Evolutionary conservation across 768 basidiomycete genomes (phyloP).

Genomic region (Trametes maxima): DNA sequence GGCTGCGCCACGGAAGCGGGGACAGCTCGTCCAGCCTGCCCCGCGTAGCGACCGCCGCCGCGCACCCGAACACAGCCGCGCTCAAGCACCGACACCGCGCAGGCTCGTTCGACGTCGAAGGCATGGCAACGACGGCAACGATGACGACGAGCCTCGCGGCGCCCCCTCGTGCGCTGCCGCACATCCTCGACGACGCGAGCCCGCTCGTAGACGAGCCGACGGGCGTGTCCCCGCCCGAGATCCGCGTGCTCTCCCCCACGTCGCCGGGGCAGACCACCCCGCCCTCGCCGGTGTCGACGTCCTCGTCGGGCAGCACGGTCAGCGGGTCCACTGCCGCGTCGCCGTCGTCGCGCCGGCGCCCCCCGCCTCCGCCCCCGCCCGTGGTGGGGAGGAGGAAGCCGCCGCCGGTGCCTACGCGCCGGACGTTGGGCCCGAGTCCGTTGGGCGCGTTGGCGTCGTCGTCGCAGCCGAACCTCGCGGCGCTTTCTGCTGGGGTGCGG

Average conservation of each 20-base stretch:
- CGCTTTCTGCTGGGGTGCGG: background rate
- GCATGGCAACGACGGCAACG: slow-evolving; percentile 3
- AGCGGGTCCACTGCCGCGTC: slow-evolving; percentile 11
- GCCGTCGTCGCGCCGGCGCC: slow-evolving; percentile 23
- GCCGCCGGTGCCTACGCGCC: slow-evolving; percentile 57
- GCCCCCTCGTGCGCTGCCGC: background rate
- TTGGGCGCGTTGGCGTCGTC: slow-evolving; percentile 16
- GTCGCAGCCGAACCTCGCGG: slow-evolving; percentile 15
- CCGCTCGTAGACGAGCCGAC: slow-evolving; percentile 24
- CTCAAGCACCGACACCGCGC: slow-evolving; percentile 19
- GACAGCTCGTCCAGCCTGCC: slow-evolving; percentile 37
- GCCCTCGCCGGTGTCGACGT: slow-evolving; percentile 8
- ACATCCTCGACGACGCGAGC: slow-evolving; percentile 22
- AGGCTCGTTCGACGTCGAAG: slow-evolving; percentile 25
- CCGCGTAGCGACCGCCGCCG: slow-evolving; percentile 23
- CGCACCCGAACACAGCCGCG: background rate
- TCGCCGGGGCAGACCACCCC: slow-evolving; percentile 11
- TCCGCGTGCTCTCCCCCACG: slow-evolving; percentile 37
- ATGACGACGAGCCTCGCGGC: slow-evolving; percentile 10
- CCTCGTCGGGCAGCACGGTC: slow-evolving; percentile 16
- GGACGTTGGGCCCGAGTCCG: slow-evolving; percentile 12
- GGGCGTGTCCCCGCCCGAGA: slow-evolving; percentile 22
- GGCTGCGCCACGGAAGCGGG: slow-evolving; percentile 29
- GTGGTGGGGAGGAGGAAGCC: slow-evolving; percentile 64
- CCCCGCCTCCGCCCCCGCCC: slow-evolving; percentile 68